Conservation (phyloP, 345 rosid genomes). For the Bruguiera parviflora region DNA sequence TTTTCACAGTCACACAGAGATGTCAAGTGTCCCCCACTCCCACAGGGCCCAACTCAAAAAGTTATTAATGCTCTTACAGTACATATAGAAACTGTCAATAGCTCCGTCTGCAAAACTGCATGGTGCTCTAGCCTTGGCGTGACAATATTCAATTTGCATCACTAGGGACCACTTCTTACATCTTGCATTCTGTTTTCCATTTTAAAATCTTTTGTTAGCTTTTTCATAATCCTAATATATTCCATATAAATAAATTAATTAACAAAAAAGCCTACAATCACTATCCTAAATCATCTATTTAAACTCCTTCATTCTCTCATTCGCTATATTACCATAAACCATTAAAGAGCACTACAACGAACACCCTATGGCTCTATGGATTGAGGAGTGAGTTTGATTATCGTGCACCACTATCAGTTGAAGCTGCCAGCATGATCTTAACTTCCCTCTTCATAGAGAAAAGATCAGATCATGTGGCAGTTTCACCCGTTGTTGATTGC, state of each 20-base stretch:
- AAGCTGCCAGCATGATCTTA: slow-evolving; percentile 99
- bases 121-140: slow-evolving; percentile 29
- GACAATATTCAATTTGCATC: slow-evolving; percentile 35
- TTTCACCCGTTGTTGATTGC: slow-evolving; percentile 52
- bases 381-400: background rate
- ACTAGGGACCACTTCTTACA: slow-evolving; percentile 28
- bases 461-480: slow-evolving; percentile 64
- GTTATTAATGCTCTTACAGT: slow-evolving; percentile 40
- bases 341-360: background rate
- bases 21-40: slow-evolving; percentile 35
- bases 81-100: slow-evolving; percentile 31
- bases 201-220: background rate
- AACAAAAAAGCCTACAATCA: background rate
- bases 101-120: slow-evolving; percentile 25
- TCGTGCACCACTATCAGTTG: slow-evolving; percentile 72
- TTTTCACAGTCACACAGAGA: slow-evolving; percentile 14
- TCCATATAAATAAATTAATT: background rate
- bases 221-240: background rate
- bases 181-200: background rate
- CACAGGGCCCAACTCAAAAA: slow-evolving; percentile 32
- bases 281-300: slow-evolving; percentile 14
- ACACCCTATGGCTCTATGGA: too few species aligned
- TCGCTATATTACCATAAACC: background rate
- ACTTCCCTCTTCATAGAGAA: slow-evolving; percentile 23
- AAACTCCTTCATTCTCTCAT: slow-evolving; percentile 17